A percentile compares a stretch with the other conserved stretches of the same genome.
phyloP scores from a whole-genome alignment of 805 yeast genomes.

The Candida sakaeoensis region DNA sequence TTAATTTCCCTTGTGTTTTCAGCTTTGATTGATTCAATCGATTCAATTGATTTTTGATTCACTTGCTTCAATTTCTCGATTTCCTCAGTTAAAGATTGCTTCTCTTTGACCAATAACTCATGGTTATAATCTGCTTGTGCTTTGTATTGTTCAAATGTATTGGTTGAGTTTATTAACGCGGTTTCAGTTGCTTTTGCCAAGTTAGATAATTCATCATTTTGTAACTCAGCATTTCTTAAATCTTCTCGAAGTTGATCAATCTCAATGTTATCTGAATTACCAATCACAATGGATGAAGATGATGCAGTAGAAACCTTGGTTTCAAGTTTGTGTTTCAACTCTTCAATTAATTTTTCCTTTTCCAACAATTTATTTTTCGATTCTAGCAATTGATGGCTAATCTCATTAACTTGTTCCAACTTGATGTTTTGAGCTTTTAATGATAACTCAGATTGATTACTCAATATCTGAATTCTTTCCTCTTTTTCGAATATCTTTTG shows the following conservation, averaged over 20 bases:
- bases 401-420: conserved; percentile 52
- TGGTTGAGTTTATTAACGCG: conserved; percentile 52
- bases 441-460: conserved; percentile 56
- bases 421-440: conserved; percentile 51
- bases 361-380: conserved; percentile 40
- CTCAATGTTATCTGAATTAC: conserved; percentile 21
- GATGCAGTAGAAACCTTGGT: conserved; percentile 18
- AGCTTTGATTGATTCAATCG: conserved; percentile 17
- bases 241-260: conserved; percentile 50
- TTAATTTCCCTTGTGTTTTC: conserved; percentile 22
- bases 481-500: conserved; percentile 51
- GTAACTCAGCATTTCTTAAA: conserved; percentile 53
- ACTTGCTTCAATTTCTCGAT: conserved; percentile 18
- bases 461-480: conserved; percentile 45
- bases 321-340: conserved; percentile 34
- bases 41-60: conserved; percentile 19
- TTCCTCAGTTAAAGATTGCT: conserved; percentile 18
- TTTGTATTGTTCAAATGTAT: conserved; percentile 45
- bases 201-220: conserved; percentile 56
- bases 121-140: conserved; percentile 21
- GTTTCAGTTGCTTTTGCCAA: conserved; percentile 66
- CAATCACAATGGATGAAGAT: conserved; percentile 15
- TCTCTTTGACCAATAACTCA: conserved; percentile 21
- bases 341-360: conserved; percentile 37
- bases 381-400: conserved; percentile 42